Base-by-base conservation (phyloP, 495 filamentous ascomycete genomes). In the Cudoniella acicularis region DNA sequence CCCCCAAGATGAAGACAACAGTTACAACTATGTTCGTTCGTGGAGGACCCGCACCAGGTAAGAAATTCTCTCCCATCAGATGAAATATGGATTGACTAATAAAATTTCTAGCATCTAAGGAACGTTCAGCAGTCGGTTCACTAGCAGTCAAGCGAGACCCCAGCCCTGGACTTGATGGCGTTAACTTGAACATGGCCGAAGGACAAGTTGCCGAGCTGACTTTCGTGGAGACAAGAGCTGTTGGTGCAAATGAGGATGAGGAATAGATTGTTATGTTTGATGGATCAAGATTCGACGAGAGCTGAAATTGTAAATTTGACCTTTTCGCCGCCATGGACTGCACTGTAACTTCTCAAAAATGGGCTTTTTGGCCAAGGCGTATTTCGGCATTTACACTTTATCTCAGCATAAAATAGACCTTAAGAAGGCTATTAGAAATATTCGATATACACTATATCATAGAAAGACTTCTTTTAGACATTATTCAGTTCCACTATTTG, bases 1-100 rank as follows among this genome's bases (percentile, higher is more conserved):
- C 69, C 16, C 71, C 61, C 1, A 63, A 57, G 62, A 49, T 60
- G 49, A 64, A 71, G 10, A 72, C 75, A 18, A 77, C 73, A 61
- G 76, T 79, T 26, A 79, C 77, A 11, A 77, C 74, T 49, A 78
- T 79, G 76, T 78, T 73, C 49, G 72, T 79, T 52, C 67, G 73
- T 61, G 69, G 75, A 11, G 77, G 77, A n/a, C 24, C 53, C 22
- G 67, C 74, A 27, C 75, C 75, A 21, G 65, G 74, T 78, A 62
- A 72, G 75, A 72, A 49, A 49, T 41, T 22, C 50, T 41, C 52
- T 49, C 17, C 17, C 48, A 10, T 23, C 9, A 18, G 3, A 41
- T 13, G 23, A 2, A 16, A 1, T 2, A 48, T 36, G n/a, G 26
- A 25, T 49, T 27, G 36, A 40, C 45, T 48, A 16, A 52, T 23